Conservation (phyloP, 169 alveolate species). For the Plasmodium falciparum region DNA sequence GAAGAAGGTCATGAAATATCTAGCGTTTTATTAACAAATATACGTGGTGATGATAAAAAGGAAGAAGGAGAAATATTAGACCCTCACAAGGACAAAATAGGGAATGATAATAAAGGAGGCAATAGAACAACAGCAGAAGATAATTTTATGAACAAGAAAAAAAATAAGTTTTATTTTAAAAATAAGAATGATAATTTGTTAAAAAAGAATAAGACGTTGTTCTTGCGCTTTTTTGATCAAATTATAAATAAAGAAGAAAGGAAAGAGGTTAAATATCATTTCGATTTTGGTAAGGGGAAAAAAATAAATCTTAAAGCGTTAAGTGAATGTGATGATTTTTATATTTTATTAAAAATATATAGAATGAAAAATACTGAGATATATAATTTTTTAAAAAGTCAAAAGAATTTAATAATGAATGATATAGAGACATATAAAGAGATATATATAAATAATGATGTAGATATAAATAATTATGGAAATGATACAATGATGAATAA, state of each 20-base stretch:
- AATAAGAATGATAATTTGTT: constrained; percentile 1
- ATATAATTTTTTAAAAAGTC: constrained; percentile 65
- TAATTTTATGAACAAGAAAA: too few relatives aligned
- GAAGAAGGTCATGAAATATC: too few relatives aligned
- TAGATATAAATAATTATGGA: background rate
- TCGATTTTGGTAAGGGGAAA: constrained; percentile 49
- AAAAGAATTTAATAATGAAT: constrained; percentile 23
- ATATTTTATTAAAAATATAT: constrained; percentile 50
- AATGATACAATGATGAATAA: background rate
- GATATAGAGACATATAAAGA: constrained; percentile 56
- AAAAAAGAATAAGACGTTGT: constrained; percentile 29
- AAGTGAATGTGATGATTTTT: constrained; percentile 71
- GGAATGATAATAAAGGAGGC: too few relatives aligned
- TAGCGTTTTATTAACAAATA: too few relatives aligned
- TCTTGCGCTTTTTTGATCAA: constrained; percentile 42
- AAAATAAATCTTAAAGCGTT: constrained; percentile 64
- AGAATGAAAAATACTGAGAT: constrained; percentile 74
- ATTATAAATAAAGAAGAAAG: constrained; percentile 47
- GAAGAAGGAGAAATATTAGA: too few relatives aligned
- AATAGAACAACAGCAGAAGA: too few relatives aligned
- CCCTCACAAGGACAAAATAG: too few relatives aligned
- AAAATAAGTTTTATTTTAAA: background rate
- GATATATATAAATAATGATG: constrained; percentile 2
- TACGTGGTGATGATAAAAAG: too few relatives aligned
- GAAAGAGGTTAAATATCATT: constrained; percentile 50